Percentiles rank a stretch among this genome's conserved stretches.
Conservation (phyloP, 352 stramenopile species). For the Globisporangium uncinulatum region DNA sequence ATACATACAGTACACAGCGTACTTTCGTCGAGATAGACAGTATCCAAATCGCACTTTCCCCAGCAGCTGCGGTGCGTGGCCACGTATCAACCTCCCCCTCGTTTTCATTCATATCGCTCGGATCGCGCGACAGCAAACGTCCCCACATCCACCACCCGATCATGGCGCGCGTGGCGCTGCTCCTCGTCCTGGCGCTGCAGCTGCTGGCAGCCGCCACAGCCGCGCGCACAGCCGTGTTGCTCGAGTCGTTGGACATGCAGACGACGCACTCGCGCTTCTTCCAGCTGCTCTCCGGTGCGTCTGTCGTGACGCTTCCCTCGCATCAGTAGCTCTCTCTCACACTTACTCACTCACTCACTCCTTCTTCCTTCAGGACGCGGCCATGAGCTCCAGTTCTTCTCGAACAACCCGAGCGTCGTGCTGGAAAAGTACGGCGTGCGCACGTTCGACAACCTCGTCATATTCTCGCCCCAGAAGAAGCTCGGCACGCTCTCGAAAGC, state of each 20-base stretch:
- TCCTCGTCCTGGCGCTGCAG: conserved; percentile 8
- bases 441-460: conserved; percentile 86
- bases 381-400: conserved; percentile 59
- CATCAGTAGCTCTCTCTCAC: too few species aligned
- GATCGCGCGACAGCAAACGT: not conserved
- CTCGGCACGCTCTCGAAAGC: conserved; percentile 59
- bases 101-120: not conserved
- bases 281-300: conserved; percentile 49
- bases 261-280: conserved; percentile 76
- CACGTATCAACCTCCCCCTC: not conserved
- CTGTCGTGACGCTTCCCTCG: not conserved
- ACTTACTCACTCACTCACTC: not conserved
- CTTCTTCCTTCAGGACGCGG: conserved; percentile 23
- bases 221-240: conserved; percentile 60
- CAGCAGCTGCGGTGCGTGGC: not conserved
- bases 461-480: conserved; percentile 85
- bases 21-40: too few species aligned
- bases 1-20: too few species aligned
- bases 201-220: conserved; percentile 17
- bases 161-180: conserved; percentile 9
- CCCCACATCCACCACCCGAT: not conserved
- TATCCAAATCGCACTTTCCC: too few species aligned
- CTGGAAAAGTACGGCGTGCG: conserved; percentile 84
- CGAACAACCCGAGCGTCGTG: conserved; percentile 43
- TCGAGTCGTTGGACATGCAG: conserved; percentile 53